Evolutionary conservation across 139 green algal species (phyloP).

Genomic region (Closterium sp.): DNA sequence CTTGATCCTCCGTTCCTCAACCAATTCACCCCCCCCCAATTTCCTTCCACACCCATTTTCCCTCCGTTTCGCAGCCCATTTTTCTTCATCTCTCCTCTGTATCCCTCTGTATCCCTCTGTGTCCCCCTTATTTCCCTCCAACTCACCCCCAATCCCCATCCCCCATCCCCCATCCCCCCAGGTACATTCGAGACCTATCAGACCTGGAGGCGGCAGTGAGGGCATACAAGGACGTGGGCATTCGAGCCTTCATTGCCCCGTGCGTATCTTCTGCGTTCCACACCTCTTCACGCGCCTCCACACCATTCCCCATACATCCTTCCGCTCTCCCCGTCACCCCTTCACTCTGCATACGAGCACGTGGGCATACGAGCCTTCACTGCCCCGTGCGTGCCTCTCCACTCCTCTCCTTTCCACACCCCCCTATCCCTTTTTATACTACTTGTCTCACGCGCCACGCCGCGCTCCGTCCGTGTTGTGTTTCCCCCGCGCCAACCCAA

Average conservation of each 20-base stretch:
- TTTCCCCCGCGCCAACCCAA: too few relatives aligned
- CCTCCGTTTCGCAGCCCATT: too few relatives aligned
- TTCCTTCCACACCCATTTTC: background rate
- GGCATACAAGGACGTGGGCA: conserved; percentile 41
- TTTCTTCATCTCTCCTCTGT: too few relatives aligned
- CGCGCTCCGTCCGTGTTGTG: too few relatives aligned
- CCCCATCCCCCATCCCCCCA: background rate
- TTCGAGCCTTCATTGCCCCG: conserved; percentile 46
- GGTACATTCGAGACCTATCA: conserved; percentile 26
- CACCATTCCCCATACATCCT: too few relatives aligned
- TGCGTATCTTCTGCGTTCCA: too few relatives aligned
- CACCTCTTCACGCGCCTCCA: background rate
- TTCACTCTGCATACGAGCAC: conserved; percentile 45
- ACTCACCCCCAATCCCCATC: background rate
- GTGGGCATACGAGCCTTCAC: conserved; percentile 43
- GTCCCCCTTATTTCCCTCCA: background rate
- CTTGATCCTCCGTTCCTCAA: too few relatives aligned
- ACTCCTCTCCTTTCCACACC: background rate
- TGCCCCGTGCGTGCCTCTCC: conserved; percentile 16
- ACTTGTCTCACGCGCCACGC: too few relatives aligned
- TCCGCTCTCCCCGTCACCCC: too few relatives aligned
- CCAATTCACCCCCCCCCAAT: background rate
- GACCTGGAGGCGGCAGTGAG: conserved; percentile 45
- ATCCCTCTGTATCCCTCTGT: background rate
- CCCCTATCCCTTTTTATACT: background rate